Conservation (phyloP, 2,329 filamentous ascomycete genomes). For the Apiospora rasikravindrae region DNA sequence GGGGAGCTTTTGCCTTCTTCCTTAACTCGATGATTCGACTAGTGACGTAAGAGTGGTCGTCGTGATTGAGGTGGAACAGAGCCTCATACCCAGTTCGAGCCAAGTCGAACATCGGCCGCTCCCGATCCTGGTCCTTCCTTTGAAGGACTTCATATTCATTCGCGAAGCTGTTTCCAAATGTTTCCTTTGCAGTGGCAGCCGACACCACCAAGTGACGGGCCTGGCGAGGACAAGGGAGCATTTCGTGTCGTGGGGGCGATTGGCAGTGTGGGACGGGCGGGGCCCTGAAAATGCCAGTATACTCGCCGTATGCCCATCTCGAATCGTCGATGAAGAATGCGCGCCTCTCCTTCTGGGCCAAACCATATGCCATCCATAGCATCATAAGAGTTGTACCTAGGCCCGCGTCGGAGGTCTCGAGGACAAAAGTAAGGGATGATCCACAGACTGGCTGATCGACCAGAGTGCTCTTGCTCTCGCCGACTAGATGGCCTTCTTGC, state of each 20-base stretch:
- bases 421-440: slow-evolving; percentile 75
- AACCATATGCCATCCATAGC: slow-evolving; percentile 82
- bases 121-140: slow-evolving; percentile 55
- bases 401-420: slow-evolving; percentile 77
- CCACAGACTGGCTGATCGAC: slow-evolving; percentile 65
- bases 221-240: slow-evolving; percentile 79
- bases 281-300: slow-evolving; percentile 71
- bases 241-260: slow-evolving; percentile 74
- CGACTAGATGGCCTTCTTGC: slow-evolving; percentile 48
- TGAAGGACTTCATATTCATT: slow-evolving; percentile 55
- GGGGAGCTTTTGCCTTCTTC: slow-evolving; percentile 48
- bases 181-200: slow-evolving; percentile 66
- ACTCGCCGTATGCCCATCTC: slow-evolving; percentile 81
- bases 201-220: slow-evolving; percentile 79
- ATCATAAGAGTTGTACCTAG: slow-evolving; percentile 78
- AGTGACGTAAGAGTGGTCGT: slow-evolving; percentile 70
- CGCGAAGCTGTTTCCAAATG: slow-evolving; percentile 66
- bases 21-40: slow-evolving; percentile 63
- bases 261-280: slow-evolving; percentile 70
- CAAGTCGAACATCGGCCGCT: slow-evolving; percentile 70
- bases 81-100: slow-evolving; percentile 73
- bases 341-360: slow-evolving; percentile 75
- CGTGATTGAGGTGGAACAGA: slow-evolving; percentile 71
- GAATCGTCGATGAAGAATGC: slow-evolving; percentile 87
- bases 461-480: slow-evolving; percentile 48